Base-by-base conservation (phyloP, 2,329 filamentous ascomycete species). In the Amesomyces nigricolor region DNA sequence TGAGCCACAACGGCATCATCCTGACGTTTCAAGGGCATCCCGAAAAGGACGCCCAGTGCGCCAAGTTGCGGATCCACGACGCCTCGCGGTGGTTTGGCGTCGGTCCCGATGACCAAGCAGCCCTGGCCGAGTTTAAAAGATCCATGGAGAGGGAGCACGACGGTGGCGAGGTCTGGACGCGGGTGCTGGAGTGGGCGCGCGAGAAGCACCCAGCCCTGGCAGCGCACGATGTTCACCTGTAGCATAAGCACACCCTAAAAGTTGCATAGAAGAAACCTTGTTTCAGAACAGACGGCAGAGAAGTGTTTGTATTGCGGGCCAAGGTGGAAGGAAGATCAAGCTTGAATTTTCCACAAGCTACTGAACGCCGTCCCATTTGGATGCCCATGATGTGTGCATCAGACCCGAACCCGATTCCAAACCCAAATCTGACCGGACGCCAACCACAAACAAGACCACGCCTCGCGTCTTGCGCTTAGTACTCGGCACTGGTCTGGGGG, bases 401-500 rank as follows among this genome's bases (percentile, higher is more conserved):
- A 60, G 59, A 62, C 60, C 62, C 58, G 52, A 61, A 63, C 58
- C 63, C 61, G 58, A 62, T 60, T 53, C 43, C 48, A 63, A 64
- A 58, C 59, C 63, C 58, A 58, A 59, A 62, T 56, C 58, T 58
- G 51, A 61, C 60, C 47, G 19, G 58, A 56, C 59, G 58, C 62
- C 61, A 57, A 47, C 56, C 59, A 58, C 56, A 58, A 61, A 55
- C 57, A 63, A 63, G 58, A 52, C 44, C 52, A 35, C 38, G 35
- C 22, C 22, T 26, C 22, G 22, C 22, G 22, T 26, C 43, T 48
- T 43, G 45, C 49, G 51, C 59, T 81, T 94, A 95, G 80, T 88
- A 95, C 74, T 96, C 91, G 67, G 83, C 76, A 72, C 80, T 80
- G 73, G 82, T 82, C 82, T 95, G 88, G 71, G 94, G 94, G 86